Percentiles rank a stretch among this genome's conserved stretches.
Evolutionary conservation across 768 basidiomycete species (phyloP).

Genomic region (Leccinum subtestaceum): DNA sequence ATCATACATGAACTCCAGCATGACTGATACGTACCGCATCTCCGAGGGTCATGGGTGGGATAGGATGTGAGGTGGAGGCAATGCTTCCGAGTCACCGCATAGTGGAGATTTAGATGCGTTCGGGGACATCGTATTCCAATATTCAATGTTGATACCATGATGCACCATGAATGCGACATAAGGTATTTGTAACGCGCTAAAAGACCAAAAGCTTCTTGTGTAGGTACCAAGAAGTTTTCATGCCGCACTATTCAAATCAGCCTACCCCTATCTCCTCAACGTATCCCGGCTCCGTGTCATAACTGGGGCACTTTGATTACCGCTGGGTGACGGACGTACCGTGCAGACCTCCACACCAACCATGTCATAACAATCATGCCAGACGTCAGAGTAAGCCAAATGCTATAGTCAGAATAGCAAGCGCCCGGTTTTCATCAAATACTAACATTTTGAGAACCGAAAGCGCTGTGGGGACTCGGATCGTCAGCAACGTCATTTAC

Average conservation of each 20-base stretch:
- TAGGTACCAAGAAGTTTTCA: not conserved
- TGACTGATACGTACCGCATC: not conserved
- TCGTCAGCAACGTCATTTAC: slow-evolving; percentile 2
- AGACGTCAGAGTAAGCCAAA: slow-evolving; percentile 39
- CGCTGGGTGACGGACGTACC: slow-evolving; percentile 34
- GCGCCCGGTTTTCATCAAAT: not conserved
- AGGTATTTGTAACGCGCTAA: not conserved
- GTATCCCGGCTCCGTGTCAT: slow-evolving; percentile 10
- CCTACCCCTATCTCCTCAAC: slow-evolving; percentile 2
- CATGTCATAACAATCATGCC: slow-evolving; percentile 48
- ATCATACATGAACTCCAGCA: not conserved
- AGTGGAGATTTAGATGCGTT: not conserved
- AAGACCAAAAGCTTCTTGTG: not conserved
- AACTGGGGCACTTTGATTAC: slow-evolving; percentile 23
- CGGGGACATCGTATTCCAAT: not conserved
- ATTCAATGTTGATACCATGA: not conserved
- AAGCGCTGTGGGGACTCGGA: slow-evolving; percentile 31
- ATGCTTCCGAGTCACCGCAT: not conserved
- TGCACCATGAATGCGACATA: slow-evolving; percentile 5
- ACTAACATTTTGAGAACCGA: slow-evolving; percentile 54
- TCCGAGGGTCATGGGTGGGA: not conserved
- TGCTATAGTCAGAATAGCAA: slow-evolving; percentile 8
- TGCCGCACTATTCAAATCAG: slow-evolving; percentile 6
- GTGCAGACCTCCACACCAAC: slow-evolving; percentile 52
- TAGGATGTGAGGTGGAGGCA: not conserved